phyloP scores from a whole-genome alignment of 805 yeast species.

The Saccharomycodes ludwigii region DNA sequence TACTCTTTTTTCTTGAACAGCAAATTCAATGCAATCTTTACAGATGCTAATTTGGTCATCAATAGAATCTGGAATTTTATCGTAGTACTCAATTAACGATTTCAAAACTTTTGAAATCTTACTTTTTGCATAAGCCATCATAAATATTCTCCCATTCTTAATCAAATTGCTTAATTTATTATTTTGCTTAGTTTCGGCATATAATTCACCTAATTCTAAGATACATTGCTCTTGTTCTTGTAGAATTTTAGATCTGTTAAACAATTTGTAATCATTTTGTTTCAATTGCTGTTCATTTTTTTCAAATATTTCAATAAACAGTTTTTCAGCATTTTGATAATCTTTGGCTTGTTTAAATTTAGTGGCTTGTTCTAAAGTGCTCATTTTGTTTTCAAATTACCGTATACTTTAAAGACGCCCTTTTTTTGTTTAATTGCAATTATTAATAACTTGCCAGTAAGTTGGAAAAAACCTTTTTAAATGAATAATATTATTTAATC shows the following conservation, averaged over 20 bases:
- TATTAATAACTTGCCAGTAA: too few relatives aligned
- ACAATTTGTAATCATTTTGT: too few relatives aligned
- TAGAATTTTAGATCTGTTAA: slow-evolving; percentile 22
- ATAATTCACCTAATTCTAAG: slow-evolving; percentile 62
- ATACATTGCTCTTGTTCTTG: slow-evolving; percentile 60
- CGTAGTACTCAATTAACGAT: slow-evolving; percentile 67
- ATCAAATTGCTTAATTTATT: slow-evolving; percentile 50
- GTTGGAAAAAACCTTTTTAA: too few relatives aligned
- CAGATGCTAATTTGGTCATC: slow-evolving; percentile 66
- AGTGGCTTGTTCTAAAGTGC: slow-evolving; percentile 46
- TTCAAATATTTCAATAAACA: slow-evolving; percentile 40
- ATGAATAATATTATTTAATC: too few relatives aligned
- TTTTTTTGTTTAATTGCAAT: too few relatives aligned
- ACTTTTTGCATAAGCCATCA: slow-evolving; percentile 78
- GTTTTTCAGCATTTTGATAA: slow-evolving; percentile 43
- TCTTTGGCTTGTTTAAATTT: slow-evolving; percentile 38
- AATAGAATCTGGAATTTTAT: slow-evolving; percentile 44
- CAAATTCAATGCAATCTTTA: slow-evolving; percentile 78
- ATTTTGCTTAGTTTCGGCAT: slow-evolving; percentile 36
- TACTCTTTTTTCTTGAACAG: slow-evolving; percentile 67
- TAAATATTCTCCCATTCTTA: slow-evolving; percentile 52
- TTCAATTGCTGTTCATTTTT: too few relatives aligned
- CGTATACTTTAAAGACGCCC: too few relatives aligned
- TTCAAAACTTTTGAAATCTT: slow-evolving; percentile 88
- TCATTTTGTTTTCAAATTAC: too few relatives aligned